Conservation (phyloP, 2,329 filamentous ascomycete genomes). For the Lecanicillium sp. region DNA sequence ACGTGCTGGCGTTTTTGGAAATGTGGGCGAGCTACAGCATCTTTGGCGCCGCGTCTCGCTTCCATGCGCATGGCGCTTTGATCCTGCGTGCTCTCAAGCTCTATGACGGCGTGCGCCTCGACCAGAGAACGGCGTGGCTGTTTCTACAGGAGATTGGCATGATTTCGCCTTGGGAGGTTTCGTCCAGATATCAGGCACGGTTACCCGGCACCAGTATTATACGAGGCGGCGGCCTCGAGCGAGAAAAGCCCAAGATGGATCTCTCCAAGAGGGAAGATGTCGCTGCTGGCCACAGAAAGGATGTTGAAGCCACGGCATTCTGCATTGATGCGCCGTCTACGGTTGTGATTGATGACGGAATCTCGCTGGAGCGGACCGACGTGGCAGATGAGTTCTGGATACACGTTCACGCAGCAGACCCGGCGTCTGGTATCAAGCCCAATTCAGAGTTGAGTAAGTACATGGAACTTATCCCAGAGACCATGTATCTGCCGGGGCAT, state of each 20-base stretch:
- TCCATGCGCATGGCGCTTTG: slow-evolving; percentile 55
- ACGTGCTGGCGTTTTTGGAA: slow-evolving; percentile 62
- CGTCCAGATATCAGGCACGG: slow-evolving; percentile 51
- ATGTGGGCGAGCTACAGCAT: slow-evolving; percentile 54
- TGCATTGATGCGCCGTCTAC: slow-evolving; percentile 65
- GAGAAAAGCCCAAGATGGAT: slow-evolving; percentile 23
- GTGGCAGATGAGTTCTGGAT: slow-evolving; percentile 58
- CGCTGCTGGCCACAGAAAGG: slow-evolving; percentile 43
- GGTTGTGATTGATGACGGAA: slow-evolving; percentile 68
- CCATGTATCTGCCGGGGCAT: slow-evolving; percentile 53
- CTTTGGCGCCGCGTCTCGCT: slow-evolving; percentile 42
- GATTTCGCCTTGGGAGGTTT: slow-evolving; percentile 63
- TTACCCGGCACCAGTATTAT: slow-evolving; percentile 41
- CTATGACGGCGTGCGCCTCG: slow-evolving; percentile 41
- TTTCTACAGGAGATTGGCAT: slow-evolving; percentile 72
- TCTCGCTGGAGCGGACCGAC: slow-evolving; percentile 59
- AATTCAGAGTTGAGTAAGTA: slow-evolving; percentile 50
- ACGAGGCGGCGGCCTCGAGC: slow-evolving; percentile 33
- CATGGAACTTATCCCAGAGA: slow-evolving; percentile 52
- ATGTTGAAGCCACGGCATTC: slow-evolving; percentile 51
- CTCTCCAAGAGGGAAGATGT: slow-evolving; percentile 33
- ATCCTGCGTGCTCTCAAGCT: slow-evolving; percentile 54
- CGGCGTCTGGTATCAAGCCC: slow-evolving; percentile 59
- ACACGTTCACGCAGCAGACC: slow-evolving; percentile 72
- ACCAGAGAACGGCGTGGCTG: slow-evolving; percentile 44